Evolutionary conservation across 1,284 basidiomycete species (phyloP).

Genomic region (Trichosporon asahii): DNA sequence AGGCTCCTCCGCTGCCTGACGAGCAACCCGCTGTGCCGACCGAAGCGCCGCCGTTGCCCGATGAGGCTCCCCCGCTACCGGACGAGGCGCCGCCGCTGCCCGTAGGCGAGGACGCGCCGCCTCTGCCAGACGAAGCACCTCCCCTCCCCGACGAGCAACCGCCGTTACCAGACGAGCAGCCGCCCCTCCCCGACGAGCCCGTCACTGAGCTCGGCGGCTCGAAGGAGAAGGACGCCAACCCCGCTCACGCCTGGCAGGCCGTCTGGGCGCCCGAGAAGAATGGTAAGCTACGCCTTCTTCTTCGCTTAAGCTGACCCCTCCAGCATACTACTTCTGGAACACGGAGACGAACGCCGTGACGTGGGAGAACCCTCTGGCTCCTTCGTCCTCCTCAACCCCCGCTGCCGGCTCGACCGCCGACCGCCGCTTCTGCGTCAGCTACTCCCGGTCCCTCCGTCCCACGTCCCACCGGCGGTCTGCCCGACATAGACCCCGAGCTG

Average conservation of each 20-base stretch:
- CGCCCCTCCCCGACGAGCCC: neutral
- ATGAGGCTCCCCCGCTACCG: constrained; percentile 5
- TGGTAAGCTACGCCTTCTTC: constrained; percentile 34
- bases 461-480: constrained; percentile 20
- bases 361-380: constrained; percentile 73
- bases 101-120: too few species aligned
- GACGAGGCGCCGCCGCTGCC: too few species aligned
- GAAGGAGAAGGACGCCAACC: neutral
- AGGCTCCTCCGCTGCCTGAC: neutral
- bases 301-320: neutral
- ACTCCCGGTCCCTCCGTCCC: neutral
- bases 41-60: constrained; percentile 3
- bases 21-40: too few species aligned
- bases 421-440: constrained; percentile 57
- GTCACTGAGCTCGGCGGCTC: neutral
- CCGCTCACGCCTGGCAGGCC: constrained; percentile 65
- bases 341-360: constrained; percentile 73
- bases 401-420: constrained; percentile 24
- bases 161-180: constrained; percentile 8
- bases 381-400: constrained; percentile 35
- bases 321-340: constrained; percentile 85
- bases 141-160: too few species aligned
- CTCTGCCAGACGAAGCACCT: constrained; percentile 5
- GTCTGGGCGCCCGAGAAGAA: constrained; percentile 75
- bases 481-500: constrained; percentile 77